Base-by-base conservation (phyloP, 352 stramenopile species). In the Globisporangium orthogonon region DNA sequence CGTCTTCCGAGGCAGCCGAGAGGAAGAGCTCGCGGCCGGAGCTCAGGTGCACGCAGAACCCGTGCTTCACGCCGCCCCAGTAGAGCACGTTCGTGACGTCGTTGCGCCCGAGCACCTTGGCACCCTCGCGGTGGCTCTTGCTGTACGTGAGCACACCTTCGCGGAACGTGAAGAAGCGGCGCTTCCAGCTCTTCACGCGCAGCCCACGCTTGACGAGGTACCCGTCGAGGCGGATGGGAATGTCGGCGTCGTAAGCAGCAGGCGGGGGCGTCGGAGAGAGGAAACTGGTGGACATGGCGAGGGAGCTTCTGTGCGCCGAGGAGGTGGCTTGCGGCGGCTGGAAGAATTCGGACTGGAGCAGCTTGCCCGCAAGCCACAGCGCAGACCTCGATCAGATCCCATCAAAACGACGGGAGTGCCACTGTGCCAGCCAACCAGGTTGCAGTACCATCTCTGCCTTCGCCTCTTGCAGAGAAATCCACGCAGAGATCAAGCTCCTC, bases 161-260 rank as follows among this genome's bases (percentile, higher is more conserved):
- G 35, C 74, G 61, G 48, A 90, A 84, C 43, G 71, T 72, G 61
- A 87, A 87, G 70, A 75, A 90, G 61, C 77, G 75, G 6, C 71
- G 67, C 52, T 83, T 82, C 79, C 79, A 90, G 61, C 61, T 84
- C 62, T 84, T 85, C 56, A 90, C 60, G 52, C 81, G 79, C 43
- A 69, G 71, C 14, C 79, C 74, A 37, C 77, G 75, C 60, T 83
- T 85, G 41, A 68, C 62, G 17, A 90, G 73, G 60, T 78, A 87
- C 13, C 79, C 79, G 55, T 74, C 56, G 35, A 78, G 56, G 29
- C 54, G 33, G 61, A 55, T 18, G 43, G 43, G 43, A n/a, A 15
- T 23, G 41, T 11, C 18, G 43, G 18, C 13, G 3, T 6, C 35
- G 35, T 7, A 10, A 14, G 35, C 37, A 17, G 37, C 37, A 17